Evolutionary conservation across 2,329 filamentous ascomycete species (phyloP).

Genomic region (Aureobasidium sp.): DNA sequence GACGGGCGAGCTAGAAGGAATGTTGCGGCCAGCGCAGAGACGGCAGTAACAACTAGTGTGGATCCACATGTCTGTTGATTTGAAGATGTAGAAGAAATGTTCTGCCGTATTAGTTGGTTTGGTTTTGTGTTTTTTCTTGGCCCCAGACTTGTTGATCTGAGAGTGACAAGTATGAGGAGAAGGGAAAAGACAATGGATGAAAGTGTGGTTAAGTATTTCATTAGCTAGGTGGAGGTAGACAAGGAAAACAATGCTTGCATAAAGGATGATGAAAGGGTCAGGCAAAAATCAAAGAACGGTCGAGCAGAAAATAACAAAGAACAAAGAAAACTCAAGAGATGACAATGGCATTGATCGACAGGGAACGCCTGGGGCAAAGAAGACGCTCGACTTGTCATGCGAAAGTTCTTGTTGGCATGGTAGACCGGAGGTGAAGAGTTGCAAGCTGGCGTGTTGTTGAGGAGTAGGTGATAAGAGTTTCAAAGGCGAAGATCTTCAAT

Average conservation of each 20-base stretch:
- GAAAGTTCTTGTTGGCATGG: background rate
- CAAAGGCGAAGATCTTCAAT: too few species aligned
- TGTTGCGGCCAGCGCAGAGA: constrained; percentile 7
- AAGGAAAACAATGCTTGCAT: background rate
- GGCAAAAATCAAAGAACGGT: too few species aligned
- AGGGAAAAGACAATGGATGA: background rate
- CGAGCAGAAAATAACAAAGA: too few species aligned
- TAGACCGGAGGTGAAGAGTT: too few species aligned
- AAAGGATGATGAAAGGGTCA: background rate
- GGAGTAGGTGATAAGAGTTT: too few species aligned
- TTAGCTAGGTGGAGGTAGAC: background rate
- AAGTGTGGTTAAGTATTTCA: background rate
- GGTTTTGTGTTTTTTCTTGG: background rate
- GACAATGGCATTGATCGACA: background rate
- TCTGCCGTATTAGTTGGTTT: background rate
- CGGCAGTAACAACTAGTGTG: background rate
- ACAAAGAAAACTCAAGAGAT: background rate
- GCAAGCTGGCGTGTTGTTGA: background rate
- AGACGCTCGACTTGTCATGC: background rate
- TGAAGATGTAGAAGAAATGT: background rate
- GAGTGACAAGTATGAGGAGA: background rate
- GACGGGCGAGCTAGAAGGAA: background rate
- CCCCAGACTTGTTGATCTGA: background rate
- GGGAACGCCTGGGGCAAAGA: background rate
- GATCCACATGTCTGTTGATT: background rate